Base-by-base conservation (phyloP, 208 protist species). In the Trypanosoma conorhini region DNA sequence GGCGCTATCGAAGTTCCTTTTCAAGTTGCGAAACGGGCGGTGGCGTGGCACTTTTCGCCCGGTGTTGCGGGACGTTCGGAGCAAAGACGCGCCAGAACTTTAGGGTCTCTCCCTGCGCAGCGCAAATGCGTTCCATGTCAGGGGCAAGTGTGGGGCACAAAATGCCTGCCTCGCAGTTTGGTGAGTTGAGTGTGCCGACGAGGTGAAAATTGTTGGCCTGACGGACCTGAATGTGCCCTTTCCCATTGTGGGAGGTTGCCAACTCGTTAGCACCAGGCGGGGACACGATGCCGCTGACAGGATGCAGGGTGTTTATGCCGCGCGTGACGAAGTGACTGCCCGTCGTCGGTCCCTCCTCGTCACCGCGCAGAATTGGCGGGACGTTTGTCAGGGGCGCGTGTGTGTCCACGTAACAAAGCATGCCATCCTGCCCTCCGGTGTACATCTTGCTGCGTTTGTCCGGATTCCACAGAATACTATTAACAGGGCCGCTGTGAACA, bases 51-150 rank as follows among this genome's bases (percentile, higher is more conserved):
- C 75, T 64, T 54, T 72, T 69, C 8, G 62, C 52, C 35, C 70
- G 70, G 22, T 51, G 40, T 28, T 50, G 24, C 22, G 58, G 31
- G 40, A 42, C 1, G 30, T 42, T 56, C 35, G 78, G 56, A 15
- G 24, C 55, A 72, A 94, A 94, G 10, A 93, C 83, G 38, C 76
- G 74, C 89, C 89, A 95, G 48, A 95, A 92, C 66, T 91, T 95
- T 15, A 95, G 72, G n/a, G 85, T 89, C 56, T 95, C 89, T 59
- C 92, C 87, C 73, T 95, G 89, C 21, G 89, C 86, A 4, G 85
- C 85, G 58, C 89, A 95, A 26, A 95, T 85, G 3, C 77, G 31
- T 70, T 91, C 71, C 71, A 79, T 78, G 50, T 95, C 86, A 0
- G 86, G 85, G 1, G 87, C 72, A 48, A 92, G 58, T 4, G 85